These are phyloP conservation scores for Didymella keratinophila DNA, from an alignment of 2,329 filamentous ascomycete species.

Conservation along the genomic window DNA sequence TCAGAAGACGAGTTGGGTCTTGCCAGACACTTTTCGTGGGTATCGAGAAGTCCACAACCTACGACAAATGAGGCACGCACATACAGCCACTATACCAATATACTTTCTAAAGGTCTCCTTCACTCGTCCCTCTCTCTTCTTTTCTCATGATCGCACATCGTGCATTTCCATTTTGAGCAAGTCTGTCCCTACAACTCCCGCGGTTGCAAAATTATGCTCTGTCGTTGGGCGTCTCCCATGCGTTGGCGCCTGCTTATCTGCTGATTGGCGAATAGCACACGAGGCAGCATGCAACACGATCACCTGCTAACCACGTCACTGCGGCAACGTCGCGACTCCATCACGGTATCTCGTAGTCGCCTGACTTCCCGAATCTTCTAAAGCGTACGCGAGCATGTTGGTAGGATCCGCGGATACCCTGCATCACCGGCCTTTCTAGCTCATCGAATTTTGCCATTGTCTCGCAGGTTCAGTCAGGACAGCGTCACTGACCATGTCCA, in stretches of 20 bases:
- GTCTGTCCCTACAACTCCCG: neutral
- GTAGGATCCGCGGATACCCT: conserved; percentile 10
- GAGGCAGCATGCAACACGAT: conserved; percentile 10
- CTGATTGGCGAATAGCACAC: conserved; percentile 9
- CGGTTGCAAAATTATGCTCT: neutral
- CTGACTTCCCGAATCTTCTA: conserved; percentile 14
- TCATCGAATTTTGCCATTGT: neutral
- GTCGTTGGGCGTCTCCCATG: conserved; percentile 2
- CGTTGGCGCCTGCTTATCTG: conserved; percentile 13
- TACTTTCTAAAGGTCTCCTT: neutral
- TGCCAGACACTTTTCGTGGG: neutral
- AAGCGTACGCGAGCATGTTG: neutral
- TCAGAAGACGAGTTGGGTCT: neutral
- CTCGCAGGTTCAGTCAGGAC: neutral
- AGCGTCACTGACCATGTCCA: neutral
- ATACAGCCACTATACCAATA: neutral
- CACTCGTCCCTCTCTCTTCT: neutral
- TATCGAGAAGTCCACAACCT: neutral
- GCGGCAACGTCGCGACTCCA: conserved; percentile 10
- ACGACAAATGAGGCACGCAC: neutral
- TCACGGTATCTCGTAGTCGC: conserved; percentile 7
- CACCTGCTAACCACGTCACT: conserved; percentile 21
- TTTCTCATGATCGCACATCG: neutral
- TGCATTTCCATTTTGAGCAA: neutral
- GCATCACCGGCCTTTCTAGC: too few species aligned